Evolutionary conservation across 371 early-diverging fungal genomes (phyloP), one percentile per base, ranked within the genome.

Genomic region (Lichtheimia ornata): DNA sequence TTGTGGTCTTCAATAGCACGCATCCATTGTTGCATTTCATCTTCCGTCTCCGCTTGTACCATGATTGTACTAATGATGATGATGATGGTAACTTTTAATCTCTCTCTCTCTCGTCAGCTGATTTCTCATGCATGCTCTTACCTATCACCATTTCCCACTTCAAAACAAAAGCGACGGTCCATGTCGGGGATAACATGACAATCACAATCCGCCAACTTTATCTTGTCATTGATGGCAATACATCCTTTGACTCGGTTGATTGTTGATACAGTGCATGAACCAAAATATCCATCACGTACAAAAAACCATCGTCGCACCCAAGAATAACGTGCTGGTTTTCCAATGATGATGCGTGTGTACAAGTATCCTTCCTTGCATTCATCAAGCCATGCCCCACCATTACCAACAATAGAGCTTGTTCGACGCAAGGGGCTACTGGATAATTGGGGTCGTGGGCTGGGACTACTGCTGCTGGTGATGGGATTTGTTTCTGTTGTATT

Each of bases 81-180:
- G 9, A 9, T 35, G 35, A 35, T 22, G 22, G 22, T 22, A 22
- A 22, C 22, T 22, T 35, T 28, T 2, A 35, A 35, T 35, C 35
- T 35, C 35, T 2, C 35, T 2, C 28, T 28, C 35, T 35, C 1
- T 9, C 2, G 35, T 35, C 35, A 35, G 6, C 35, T 35, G 35
- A 35, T 35, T 6, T 9, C 35, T 35, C 35, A 35, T 35, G 35
- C 35, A 9, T 35, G 11, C 35, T 55, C 35, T 55, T 55, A 55
- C 56, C 47, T 54, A 40, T 56, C 42, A n/a, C n/a, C 14, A 11
- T 5, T 43, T 13, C 14, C 30, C 20, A 90, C 73, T 56, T 91
- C 91, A 67, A 91, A 91, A 60, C 84, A 85, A 68, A 83, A 88
- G 11, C 90, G 76, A 17, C 92, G 73, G 50, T 91, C 92, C 53